A percentile compares a stretch with the other conserved stretches of the same genome.
These are phyloP conservation scores for Angomonas ambiguus DNA, from an alignment of 208 protist species.

Conservation along the genomic window DNA sequence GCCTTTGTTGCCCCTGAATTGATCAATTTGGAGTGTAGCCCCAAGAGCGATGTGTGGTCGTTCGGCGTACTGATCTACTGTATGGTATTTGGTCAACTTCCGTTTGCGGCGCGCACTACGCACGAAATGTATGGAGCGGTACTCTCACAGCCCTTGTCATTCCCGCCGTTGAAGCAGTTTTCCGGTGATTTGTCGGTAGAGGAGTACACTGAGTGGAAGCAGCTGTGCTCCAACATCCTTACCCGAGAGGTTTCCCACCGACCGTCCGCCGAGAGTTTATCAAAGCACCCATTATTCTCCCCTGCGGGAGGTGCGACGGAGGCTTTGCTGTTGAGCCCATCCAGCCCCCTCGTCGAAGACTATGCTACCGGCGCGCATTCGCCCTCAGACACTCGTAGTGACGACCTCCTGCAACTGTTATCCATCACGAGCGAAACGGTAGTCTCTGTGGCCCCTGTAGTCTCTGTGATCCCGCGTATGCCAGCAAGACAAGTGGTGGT, in stretches of 20 bases:
- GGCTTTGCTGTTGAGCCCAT: no score
- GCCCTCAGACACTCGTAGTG: neutral
- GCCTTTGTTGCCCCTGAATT: constrained; percentile 59
- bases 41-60: constrained; percentile 92
- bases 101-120: constrained; percentile 74
- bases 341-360: neutral
- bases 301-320: no score
- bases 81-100: constrained; percentile 81
- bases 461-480: neutral
- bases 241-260: constrained; percentile 21
- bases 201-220: constrained; percentile 37
- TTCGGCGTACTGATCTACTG: constrained; percentile 92
- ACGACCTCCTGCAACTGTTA: neutral
- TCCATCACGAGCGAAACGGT: neutral
- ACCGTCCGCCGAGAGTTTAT: constrained; percentile 4
- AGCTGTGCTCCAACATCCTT: constrained; percentile 38
- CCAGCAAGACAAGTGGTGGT: neutral
- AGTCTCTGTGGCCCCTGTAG: no score
- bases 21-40: constrained; percentile 37
- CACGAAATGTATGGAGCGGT: constrained; percentile 42
- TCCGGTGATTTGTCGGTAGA: constrained; percentile 24
- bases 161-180: constrained; percentile 20
- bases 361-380: neutral
- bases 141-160: constrained; percentile 20
- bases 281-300: constrained; percentile 7